A percentile compares a stretch with the other conserved stretches of the same genome.
phyloP scores from a whole-genome alignment of 2,329 filamentous ascomycete species.

The Xylaria sp. region DNA sequence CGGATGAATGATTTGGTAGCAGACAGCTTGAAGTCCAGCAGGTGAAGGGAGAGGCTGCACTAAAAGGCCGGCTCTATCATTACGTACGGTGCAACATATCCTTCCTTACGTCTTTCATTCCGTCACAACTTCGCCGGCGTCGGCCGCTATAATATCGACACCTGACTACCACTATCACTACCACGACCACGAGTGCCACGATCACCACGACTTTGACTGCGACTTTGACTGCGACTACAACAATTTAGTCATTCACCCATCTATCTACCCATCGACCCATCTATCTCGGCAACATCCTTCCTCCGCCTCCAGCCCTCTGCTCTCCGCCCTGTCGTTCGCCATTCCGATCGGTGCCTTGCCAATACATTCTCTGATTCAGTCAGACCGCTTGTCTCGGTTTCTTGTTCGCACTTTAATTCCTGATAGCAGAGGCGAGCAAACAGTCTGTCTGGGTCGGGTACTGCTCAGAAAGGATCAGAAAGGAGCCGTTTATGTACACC shows the following conservation, averaged over 20 bases:
- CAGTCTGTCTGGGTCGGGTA: neutral
- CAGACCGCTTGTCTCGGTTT: slow-evolving; percentile 19
- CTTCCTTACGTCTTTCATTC: neutral
- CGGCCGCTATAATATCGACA: neutral
- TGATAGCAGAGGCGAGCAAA: neutral
- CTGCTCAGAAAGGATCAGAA: neutral
- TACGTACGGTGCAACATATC: neutral
- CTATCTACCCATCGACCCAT: neutral
- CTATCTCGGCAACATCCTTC: neutral
- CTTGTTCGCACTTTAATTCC: neutral
- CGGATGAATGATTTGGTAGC: slow-evolving; percentile 3
- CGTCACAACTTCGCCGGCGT: neutral
- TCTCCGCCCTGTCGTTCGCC: slow-evolving; percentile 1
- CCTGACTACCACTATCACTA: neutral
- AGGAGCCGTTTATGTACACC: slow-evolving; percentile 17
- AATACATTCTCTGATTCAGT: neutral
- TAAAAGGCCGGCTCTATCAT: neutral
- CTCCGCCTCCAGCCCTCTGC: neutral
- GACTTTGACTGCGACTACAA: neutral
- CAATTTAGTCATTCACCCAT: neutral
- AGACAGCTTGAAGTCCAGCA: neutral
- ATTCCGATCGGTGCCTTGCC: neutral
- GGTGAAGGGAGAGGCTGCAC: neutral
- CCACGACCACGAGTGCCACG: neutral
- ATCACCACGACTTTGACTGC: neutral